Evolutionary conservation across 2,329 filamentous ascomycete species (phyloP), one percentile per base, ranked within the genome.

Genomic region (Paramyrothecium roridum): DNA sequence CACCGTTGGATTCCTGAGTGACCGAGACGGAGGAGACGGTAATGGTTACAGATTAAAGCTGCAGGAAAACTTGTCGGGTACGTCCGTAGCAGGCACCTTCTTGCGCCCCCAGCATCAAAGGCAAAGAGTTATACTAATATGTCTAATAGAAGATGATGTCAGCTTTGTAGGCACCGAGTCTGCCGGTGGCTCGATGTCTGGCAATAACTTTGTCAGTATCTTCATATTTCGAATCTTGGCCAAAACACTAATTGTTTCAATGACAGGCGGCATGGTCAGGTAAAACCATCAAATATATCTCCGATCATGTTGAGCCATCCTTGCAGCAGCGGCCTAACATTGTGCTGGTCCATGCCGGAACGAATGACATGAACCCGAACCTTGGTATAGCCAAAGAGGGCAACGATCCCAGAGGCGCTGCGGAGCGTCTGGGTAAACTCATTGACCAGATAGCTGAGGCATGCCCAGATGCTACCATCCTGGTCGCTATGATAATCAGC

Each of bases 311-410:
- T 12, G 56, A 56, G 1, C 55, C 61, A 3, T 71, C 71, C 2
- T 64, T 74, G 3, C 50, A 56, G 21, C 69, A 73, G 33, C 63
- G 62, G 2, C 72, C 72, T 1, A 74, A 73, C 43, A 54, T 74
- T 22, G 62, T 74, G 23, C 63, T 74, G 1, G 52, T 74, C 3
- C 62, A 65, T 19, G 70, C 70, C 2, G 72, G 72, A 21, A 74
- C 71, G 11, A 74, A 74, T 48, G 72, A 74, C 54, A 72, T 74
- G 72, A 72, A 67, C 23, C 59, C 61, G 13, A 61, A 67, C 12
- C n/a, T 21, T 2, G 8, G 20, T 17, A 56, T 67, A 20, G 63
- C 69, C 8, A 61, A 33, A 0, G 66, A 74, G 46, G 71, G 68
- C 6, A 67, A 66, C 47, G 64, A 68, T 12, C 69, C 70, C 1